Base-by-base conservation (phyloP, 2,329 filamentous ascomycete species). In the Elsinoe batatas region DNA sequence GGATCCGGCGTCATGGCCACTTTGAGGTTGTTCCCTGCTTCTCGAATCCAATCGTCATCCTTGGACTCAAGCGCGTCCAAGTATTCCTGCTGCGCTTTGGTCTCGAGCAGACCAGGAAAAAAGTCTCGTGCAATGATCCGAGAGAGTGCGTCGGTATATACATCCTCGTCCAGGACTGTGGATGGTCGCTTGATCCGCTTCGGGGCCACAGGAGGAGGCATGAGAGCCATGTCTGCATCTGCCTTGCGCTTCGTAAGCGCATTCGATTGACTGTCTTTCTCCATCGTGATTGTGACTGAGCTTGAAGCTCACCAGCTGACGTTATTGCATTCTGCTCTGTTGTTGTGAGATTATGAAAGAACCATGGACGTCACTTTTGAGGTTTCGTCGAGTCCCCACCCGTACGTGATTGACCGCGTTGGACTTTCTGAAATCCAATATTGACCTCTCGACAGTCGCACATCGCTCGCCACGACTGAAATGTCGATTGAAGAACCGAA, bases 101-200 rank as follows among this genome's bases (percentile, higher is more conserved):
- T 84, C 68, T 97, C 90, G 3, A 91, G 74, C 0, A 98, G 77
- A 0, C 91, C 93, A 0, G 93, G 93, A 65, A 97, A 98, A 75
- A 95, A 98, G 75, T 98, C 93, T 61, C 93, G 84, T 8, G 89
- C 88, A 60, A 98, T 95, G 67, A 98, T 97, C 63, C 93, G 85
- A 0, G 91, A 95, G 26, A 98, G 77, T 1, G 88, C 87, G 57
- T 90, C 83, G 1, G 89, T 93, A 70, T 98, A 98, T 54, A 86
- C 83, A 63, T 98, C 91, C 76, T 98, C 93, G 69, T 95, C 89
- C 26, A 98, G 80, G 26, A 96, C 83, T 59, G 85, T 87, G 59
- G 85, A 83, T 0, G 93, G 93, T 53, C 93, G 81, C 72, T 96
- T 96, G 66, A 96, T 95, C 57, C 89, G 85, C 70, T 95, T 97